phyloP scores from a whole-genome alignment of 2,329 filamentous ascomycete species.

The Aspergillus novoparasiticus region DNA sequence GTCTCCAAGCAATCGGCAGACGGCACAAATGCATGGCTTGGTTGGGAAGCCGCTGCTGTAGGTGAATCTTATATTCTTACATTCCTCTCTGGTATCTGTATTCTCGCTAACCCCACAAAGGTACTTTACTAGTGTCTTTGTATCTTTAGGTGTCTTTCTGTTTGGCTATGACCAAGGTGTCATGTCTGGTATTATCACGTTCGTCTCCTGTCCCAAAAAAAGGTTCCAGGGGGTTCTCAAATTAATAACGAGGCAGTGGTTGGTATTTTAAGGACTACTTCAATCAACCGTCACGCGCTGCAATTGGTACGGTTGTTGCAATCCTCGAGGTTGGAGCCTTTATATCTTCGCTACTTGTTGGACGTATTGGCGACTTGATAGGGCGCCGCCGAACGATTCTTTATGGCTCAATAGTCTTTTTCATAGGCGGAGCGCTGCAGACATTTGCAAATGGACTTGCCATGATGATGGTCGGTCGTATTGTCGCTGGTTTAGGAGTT shows the following conservation, averaged over 20 bases:
- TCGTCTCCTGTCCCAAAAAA: conserved; percentile 24
- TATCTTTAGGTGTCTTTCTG: conserved; percentile 65
- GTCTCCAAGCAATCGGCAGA: conserved; percentile 69
- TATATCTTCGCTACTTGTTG: conserved; percentile 82
- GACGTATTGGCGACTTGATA: conserved; percentile 86
- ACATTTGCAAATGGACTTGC: conserved; percentile 78
- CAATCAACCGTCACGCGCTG: conserved; percentile 78
- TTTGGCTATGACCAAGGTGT: conserved; percentile 69
- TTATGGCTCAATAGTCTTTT: conserved; percentile 89
- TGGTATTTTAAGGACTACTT: conserved; percentile 91
- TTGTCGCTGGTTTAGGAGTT: conserved; percentile 82
- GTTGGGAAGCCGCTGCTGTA: conserved; percentile 95
- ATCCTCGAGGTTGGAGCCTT: conserved; percentile 94
- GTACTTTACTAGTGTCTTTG: conserved; percentile 88
- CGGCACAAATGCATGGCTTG: conserved; percentile 80
- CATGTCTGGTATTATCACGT: conserved; percentile 72
- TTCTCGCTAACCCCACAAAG: conserved; percentile 50
- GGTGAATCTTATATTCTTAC: conserved; percentile 33
- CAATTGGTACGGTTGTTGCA: conserved; percentile 96
- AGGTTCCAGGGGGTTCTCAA: background rate
- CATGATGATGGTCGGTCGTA: conserved; percentile 83
- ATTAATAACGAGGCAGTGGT: conserved; percentile 59
- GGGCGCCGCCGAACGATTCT: conserved; percentile 87
- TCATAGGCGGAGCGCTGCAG: conserved; percentile 81
- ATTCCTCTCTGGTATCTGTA: conserved; percentile 5